Percentiles rank a stretch among this genome's conserved stretches.
These are phyloP conservation scores for Pneumocystis jirovecii DNA, from an alignment of 1,139 yeast species.

Conservation along the genomic window DNA sequence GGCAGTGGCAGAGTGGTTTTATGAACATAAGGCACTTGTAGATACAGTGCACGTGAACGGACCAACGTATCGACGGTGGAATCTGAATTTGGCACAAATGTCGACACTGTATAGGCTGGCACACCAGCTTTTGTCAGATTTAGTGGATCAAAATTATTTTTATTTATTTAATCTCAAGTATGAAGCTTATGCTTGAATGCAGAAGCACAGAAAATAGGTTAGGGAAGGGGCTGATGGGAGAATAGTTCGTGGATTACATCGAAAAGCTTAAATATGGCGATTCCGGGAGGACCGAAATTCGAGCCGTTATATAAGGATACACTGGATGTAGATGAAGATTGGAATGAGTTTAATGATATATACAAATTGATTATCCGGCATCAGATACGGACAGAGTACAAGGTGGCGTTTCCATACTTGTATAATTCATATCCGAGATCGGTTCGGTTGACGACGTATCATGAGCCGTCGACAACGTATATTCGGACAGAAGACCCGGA, in stretches of 20 bases:
- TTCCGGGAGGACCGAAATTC: constrained; percentile 94
- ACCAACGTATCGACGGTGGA: constrained; percentile 63
- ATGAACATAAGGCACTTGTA: constrained; percentile 58
- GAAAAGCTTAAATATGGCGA: constrained; percentile 67
- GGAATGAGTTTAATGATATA: constrained; percentile 75
- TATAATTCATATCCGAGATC: constrained; percentile 66
- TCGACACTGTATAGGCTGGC: constrained; percentile 52
- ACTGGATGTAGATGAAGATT: constrained; percentile 51
- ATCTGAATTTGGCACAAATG: constrained; percentile 45
- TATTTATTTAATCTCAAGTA: constrained; percentile 64
- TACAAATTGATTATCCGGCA: constrained; percentile 72
- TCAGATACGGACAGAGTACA: constrained; percentile 67
- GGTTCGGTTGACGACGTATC: constrained; percentile 47
- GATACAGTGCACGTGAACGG: constrained; percentile 52
- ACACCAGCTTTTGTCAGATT: constrained; percentile 50
- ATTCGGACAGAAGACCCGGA: constrained; percentile 36
- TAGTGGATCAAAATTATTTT: constrained; percentile 40
- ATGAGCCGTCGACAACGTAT: constrained; percentile 41
- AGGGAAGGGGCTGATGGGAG: too few relatives aligned
- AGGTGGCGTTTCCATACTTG: constrained; percentile 70
- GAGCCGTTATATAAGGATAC: constrained; percentile 73
- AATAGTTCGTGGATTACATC: constrained; percentile 40
- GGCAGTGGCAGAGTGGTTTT: constrained; percentile 58
- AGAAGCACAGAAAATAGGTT: too few relatives aligned
- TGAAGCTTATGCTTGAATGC: too few relatives aligned